Base-by-base conservation (phyloP, 2,329 filamentous ascomycete species). In the Cryphonectria japonica region DNA sequence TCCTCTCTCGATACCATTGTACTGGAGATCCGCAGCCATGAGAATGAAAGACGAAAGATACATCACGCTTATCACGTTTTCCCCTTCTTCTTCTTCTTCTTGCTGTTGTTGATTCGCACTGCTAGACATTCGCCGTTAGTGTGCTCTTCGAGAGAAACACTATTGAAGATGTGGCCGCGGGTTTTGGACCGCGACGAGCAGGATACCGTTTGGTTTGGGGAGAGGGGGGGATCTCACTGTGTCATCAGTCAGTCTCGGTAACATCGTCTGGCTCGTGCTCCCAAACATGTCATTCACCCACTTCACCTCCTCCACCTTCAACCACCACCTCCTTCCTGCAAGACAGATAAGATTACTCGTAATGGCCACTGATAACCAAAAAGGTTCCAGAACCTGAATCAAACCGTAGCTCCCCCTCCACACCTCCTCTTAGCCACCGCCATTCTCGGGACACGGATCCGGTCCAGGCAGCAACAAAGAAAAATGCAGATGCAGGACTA, bases 1-100 rank as follows among this genome's bases (percentile, higher is more conserved):
- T 46, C 57, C 61, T 67, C 65, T 67, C 69, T 80, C 78, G 78
- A 82, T 82, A 82, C 80, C 80, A 81, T 74, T 65, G 61, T 22
- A 61, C 41, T 39, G 39, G 59, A 60, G 60, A 22, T 67, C 19
- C 14, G 60, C 22, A 43, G 19, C 61, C n/a, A 63, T 43, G 52
- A 50, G 26, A 50, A 68, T 52, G 59, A 46, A 39, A 63, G 66
- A 67, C 26, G 19, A 52, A 46, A 41, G 34, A 41, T 34, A 59
- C 16, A 61, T 39, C 13, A 59, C 29, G 29, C 26, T 16, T 59
- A 26, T 34, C 54, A 59, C 11, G 54, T 19, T 29, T 16, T 26
- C 29, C 22, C n/a, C 11, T 26, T 22, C 14, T 14, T 57, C 11
- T 26, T 22, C 14, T 14, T 57, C 13, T 57, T 26, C 2, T 14